A percentile compares a stretch with the other conserved stretches of the same genome.
These are phyloP conservation scores for Podospora didyma DNA, from an alignment of 495 filamentous ascomycete genomes.

Conservation along the genomic window DNA sequence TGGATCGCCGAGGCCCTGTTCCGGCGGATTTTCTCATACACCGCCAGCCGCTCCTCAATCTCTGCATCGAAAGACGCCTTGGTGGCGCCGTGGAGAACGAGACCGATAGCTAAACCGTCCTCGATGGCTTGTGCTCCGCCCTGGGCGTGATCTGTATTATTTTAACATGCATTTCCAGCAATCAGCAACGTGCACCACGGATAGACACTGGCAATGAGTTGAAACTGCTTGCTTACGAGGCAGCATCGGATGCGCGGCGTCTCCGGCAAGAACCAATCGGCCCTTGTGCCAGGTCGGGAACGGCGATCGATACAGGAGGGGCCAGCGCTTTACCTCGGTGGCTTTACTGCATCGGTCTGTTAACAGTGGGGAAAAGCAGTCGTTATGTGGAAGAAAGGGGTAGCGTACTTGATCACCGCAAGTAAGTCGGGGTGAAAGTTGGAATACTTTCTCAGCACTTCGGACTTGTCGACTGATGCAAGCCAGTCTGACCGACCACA, in stretches of 20 bases:
- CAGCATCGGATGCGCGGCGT: conserved; percentile 50
- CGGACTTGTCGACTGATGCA: conserved; percentile 17
- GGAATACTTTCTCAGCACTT: conserved; percentile 14
- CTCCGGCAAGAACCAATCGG: conserved; percentile 39
- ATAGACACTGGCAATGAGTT: too few species aligned
- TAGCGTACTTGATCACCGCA: conserved; percentile 16
- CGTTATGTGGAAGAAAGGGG: too few species aligned
- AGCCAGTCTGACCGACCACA: conserved; percentile 28
- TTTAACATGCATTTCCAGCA: too few species aligned
- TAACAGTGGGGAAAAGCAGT: too few species aligned
- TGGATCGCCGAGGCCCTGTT: conserved; percentile 51
- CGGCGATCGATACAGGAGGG: conserved; percentile 34
- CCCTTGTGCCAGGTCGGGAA: conserved; percentile 31
- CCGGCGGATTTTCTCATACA: conserved; percentile 51
- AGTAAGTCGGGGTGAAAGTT: conserved; percentile 19
- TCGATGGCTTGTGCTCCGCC: conserved; percentile 44
- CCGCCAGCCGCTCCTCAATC: conserved; percentile 37
- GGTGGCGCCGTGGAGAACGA: conserved; percentile 21
- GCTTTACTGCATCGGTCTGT: conserved; percentile 22
- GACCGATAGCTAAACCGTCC: conserved; percentile 39
- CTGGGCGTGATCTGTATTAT: conserved; percentile 40
- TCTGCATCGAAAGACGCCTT: conserved; percentile 9
- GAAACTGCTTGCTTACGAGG: conserved; percentile 30
- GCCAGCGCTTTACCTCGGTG: conserved; percentile 42
- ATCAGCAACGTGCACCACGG: too few species aligned